Evolutionary conservation across 1,284 basidiomycete species (phyloP).

Genomic region (Caloboletus inedulis): DNA sequence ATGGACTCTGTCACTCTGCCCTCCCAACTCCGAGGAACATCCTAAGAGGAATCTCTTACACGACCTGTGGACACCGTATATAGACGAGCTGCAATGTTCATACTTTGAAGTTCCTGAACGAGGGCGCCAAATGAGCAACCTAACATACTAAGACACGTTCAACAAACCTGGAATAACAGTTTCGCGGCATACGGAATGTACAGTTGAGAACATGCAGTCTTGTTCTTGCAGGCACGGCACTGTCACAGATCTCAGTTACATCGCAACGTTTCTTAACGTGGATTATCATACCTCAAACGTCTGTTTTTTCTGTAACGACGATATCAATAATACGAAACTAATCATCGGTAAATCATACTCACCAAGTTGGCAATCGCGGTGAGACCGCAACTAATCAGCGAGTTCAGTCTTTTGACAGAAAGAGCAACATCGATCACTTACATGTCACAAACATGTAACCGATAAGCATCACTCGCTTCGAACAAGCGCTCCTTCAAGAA

Average conservation of each 20-base stretch:
- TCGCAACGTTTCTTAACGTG: neutral
- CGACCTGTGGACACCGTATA: constrained; percentile 82
- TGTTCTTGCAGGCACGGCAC: constrained; percentile 93
- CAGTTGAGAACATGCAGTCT: constrained; percentile 87
- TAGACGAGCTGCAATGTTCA: constrained; percentile 85
- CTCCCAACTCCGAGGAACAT: neutral
- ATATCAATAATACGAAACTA: constrained; percentile 9
- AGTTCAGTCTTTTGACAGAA: constrained; percentile 7
- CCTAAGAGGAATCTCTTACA: constrained; percentile 53
- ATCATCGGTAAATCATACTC: constrained; percentile 29
- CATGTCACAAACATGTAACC: constrained; percentile 95
- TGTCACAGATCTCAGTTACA: constrained; percentile 23
- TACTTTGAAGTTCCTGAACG: constrained; percentile 78
- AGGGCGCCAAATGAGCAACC: neutral
- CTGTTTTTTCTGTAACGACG: constrained; percentile 69
- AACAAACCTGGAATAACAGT: constrained; percentile 80
- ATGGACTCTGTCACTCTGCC: constrained; percentile 28
- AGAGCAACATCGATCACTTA: constrained; percentile 41
- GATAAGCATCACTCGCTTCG: constrained; percentile 93
- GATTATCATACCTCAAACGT: constrained; percentile 61
- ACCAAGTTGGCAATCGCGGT: constrained; percentile 93
- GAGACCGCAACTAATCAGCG: constrained; percentile 72
- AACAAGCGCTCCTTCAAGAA: constrained; percentile 96
- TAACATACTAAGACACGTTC: neutral
- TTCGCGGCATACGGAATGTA: constrained; percentile 93